Evolutionary conservation across 139 green algal species (phyloP), one percentile per base, ranked within the genome.

Genomic region (Haematococcus lacustris): DNA sequence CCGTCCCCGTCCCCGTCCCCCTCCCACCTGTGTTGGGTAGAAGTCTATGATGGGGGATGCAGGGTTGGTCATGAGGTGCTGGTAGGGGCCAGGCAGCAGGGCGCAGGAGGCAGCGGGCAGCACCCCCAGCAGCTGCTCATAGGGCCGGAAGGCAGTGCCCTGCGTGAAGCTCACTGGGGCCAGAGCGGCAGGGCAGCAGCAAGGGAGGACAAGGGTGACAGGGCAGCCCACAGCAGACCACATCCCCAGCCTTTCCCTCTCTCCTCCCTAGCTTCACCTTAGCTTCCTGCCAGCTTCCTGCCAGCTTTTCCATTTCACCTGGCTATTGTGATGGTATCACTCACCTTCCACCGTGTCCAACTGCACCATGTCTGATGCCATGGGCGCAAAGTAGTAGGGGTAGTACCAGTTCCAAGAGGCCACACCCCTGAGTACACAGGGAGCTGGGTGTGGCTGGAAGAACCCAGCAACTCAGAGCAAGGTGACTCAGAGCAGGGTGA

Each of bases 321-420:
- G 13, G 21, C 47, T 21, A 57, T 21, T 57, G 21, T 57, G 21
- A 57, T 13, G 47, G 47, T 28, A 57, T 28, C 32, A 30, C 64
- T 70, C 23, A 70, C 64, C 64, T 53, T 51, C 7, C 2, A 70
- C 33, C 21, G 37, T 21, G 3, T 3, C 64, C 21, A 86, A 68
- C 13, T 65, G 61, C 3, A 74, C 37, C 76, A 84, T 71, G 66
- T 88, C 91, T 0, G 86, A 92, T 25, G 88, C 86, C 84, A 94
- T 93, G 62, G 93, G 93, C 0, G 93, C 89, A 77, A 94, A 97
- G 78, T 97, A 90, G 79, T 90, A 91, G 7, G 93, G 93, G 81
- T 96, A 98, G 82, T 90, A 98, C 91, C 91, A 97, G 71, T 88
- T 86, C 92, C 92, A 97, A n/a, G 85, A 93, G 2, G 87, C 90